A percentile compares a stretch with the other conserved stretches of the same genome.
phyloP scores from a whole-genome alignment of 352 stramenopile genomes.

The Bremia lactucae region DNA sequence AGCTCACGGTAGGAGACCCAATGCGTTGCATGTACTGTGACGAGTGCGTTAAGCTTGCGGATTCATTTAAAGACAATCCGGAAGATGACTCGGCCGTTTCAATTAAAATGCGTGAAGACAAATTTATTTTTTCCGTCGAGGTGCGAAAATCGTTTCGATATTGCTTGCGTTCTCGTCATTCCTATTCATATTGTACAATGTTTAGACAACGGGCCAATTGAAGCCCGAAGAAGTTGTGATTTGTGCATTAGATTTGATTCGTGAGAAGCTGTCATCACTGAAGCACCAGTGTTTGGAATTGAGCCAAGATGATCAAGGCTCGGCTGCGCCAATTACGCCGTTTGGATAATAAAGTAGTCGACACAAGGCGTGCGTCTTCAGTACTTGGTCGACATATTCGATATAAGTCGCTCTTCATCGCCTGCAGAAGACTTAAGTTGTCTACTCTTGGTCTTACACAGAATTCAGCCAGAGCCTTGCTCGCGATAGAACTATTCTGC shows the following conservation, averaged over 20 bases:
- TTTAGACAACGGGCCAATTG: constrained; percentile 74
- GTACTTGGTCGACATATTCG: not conserved
- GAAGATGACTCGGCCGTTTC: constrained; percentile 92
- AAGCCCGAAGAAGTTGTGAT: constrained; percentile 82
- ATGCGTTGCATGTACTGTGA: constrained; percentile 92
- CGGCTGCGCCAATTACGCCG: constrained; percentile 58
- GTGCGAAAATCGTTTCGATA: constrained; percentile 15
- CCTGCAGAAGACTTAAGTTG: too few relatives aligned
- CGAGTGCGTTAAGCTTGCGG: constrained; percentile 88
- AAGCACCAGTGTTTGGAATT: constrained; percentile 83
- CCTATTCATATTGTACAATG: not conserved
- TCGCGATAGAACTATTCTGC: not conserved
- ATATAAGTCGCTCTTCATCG: too few relatives aligned
- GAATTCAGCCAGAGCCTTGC: too few relatives aligned
- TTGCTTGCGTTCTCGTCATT: constrained; percentile 3
- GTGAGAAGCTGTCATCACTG: constrained; percentile 75
- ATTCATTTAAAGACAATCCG: constrained; percentile 90
- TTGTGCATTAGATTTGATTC: constrained; percentile 77
- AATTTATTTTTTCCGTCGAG: constrained; percentile 96
- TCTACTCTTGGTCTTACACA: too few relatives aligned
- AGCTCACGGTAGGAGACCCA: constrained; percentile 53
- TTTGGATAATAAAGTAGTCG: constrained; percentile 52
- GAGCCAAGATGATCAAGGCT: constrained; percentile 65
- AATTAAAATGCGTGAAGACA: constrained; percentile 84
- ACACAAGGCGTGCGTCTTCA: constrained; percentile 8